Evolutionary conservation across 208 protist species (phyloP).

Genomic region (Leishmania gerbilli): DNA sequence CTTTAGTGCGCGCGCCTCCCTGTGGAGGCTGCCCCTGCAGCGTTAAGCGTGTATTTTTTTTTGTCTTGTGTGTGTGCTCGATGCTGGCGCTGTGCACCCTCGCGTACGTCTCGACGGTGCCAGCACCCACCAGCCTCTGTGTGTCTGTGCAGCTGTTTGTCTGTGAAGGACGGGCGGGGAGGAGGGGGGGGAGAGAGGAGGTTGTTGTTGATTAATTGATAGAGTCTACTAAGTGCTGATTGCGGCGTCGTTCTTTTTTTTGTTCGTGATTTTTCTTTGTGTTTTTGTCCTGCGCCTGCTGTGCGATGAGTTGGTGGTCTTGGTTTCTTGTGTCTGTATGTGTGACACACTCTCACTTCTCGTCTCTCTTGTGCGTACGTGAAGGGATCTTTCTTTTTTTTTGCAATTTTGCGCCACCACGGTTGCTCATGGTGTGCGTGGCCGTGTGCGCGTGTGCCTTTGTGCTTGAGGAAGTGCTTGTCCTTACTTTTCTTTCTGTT

Average conservation of each 20-base stretch:
- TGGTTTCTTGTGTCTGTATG: background rate
- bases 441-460: background rate
- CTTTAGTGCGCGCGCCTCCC: background rate
- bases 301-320: background rate
- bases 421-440: background rate
- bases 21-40: background rate
- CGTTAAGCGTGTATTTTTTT: background rate
- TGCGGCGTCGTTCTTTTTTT: background rate
- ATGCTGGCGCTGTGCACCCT: too few species aligned
- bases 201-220: background rate
- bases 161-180: background rate
- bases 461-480: conserved; percentile 8
- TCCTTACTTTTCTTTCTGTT: conserved; percentile 12
- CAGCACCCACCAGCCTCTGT: background rate
- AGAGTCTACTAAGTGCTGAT: conserved; percentile 12
- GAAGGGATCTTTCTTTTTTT: background rate
- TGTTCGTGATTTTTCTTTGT: background rate
- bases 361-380: background rate
- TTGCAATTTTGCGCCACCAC: background rate
- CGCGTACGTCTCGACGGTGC: background rate
- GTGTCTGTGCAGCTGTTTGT: background rate
- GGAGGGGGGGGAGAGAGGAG: background rate
- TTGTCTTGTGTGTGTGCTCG: background rate
- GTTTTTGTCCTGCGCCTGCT: background rate
- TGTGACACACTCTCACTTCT: background rate